These are phyloP conservation scores for Dunaliella salina DNA, from an alignment of 163 green algal genomes.

Conservation along the genomic window DNA sequence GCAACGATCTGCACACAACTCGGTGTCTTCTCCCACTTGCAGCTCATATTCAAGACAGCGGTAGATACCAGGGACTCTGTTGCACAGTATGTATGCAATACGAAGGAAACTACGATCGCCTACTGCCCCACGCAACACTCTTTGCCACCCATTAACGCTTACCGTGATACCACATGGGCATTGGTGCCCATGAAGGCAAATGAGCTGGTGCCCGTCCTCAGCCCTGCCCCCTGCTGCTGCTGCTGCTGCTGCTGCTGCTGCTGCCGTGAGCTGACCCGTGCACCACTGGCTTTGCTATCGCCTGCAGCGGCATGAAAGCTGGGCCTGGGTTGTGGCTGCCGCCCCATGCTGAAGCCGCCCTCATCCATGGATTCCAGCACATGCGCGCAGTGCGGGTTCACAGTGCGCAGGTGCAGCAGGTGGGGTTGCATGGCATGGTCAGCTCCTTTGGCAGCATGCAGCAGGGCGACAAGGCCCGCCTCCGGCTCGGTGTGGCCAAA, in stretches of 20 bases:
- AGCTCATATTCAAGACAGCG: too few relatives aligned
- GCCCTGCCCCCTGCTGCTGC: neutral
- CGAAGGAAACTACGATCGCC: too few relatives aligned
- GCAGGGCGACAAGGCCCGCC: conserved; percentile 65
- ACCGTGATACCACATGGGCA: conserved; percentile 52
- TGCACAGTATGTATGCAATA: too few relatives aligned
- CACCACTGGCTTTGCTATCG: neutral
- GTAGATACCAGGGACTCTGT: too few relatives aligned
- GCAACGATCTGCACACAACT: too few relatives aligned
- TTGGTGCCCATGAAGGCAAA: conserved; percentile 90
- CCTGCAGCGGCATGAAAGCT: conserved; percentile 8
- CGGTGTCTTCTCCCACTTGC: too few relatives aligned
- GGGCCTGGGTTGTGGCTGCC: neutral
- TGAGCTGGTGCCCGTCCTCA: conserved; percentile 42
- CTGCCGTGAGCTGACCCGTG: neutral
- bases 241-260: neutral
- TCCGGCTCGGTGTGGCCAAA: conserved; percentile 74
- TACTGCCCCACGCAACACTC: too few relatives aligned
- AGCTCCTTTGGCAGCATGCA: conserved; percentile 20
- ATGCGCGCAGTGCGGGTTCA: conserved; percentile 69
- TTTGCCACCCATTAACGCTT: too few relatives aligned
- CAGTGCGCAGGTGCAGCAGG: conserved; percentile 61
- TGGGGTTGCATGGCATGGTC: neutral
- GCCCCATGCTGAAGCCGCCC: conserved; percentile 6
- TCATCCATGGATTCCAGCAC: neutral